phyloP scores from a whole-genome alignment of 306 rosid genomes.

The Casuarina glauca region DNA sequence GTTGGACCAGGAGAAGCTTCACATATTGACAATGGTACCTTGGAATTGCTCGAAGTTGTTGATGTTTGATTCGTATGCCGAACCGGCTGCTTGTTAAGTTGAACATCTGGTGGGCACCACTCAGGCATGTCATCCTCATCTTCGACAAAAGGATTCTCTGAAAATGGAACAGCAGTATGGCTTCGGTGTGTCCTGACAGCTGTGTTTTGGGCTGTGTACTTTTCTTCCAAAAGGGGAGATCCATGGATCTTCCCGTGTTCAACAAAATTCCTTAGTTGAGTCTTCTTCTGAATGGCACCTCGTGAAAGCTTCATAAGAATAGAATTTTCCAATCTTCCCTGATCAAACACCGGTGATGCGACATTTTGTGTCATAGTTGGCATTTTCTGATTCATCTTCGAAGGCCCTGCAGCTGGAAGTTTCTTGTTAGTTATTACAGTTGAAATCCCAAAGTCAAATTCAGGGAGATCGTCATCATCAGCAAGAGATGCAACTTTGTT shows the following conservation, averaged over 20 bases:
- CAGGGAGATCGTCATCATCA: slow-evolving; percentile 29
- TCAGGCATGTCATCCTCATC: slow-evolving; percentile 30
- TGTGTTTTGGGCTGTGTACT: slow-evolving; percentile 1
- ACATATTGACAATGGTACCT: neutral
- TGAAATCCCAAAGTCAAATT: slow-evolving; percentile 27
- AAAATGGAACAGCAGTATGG: neutral
- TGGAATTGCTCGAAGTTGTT: neutral
- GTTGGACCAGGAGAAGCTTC: neutral
- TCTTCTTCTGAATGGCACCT: slow-evolving; percentile 8
- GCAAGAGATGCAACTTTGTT: slow-evolving; percentile 8
- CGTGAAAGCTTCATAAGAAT: neutral
- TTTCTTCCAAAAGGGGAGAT: slow-evolving; percentile 6
- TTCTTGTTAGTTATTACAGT: neutral
- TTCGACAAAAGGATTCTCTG: slow-evolving; percentile 12
- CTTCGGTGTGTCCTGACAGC: neutral
- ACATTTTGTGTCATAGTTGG: neutral
- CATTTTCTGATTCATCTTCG: neutral
- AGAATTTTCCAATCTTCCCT: slow-evolving; percentile 17
- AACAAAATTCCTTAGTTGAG: slow-evolving; percentile 9
- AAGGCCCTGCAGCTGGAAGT: neutral
- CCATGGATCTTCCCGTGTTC: neutral
- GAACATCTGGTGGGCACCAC: slow-evolving; percentile 22
- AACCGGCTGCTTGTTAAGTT: slow-evolving; percentile 2
- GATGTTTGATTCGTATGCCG: neutral
- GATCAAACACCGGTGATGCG: neutral